Evolutionary conservation across 1,284 basidiomycete species (phyloP), one percentile per base, ranked within the genome.

Genomic region (Marasmius tenuissimus): DNA sequence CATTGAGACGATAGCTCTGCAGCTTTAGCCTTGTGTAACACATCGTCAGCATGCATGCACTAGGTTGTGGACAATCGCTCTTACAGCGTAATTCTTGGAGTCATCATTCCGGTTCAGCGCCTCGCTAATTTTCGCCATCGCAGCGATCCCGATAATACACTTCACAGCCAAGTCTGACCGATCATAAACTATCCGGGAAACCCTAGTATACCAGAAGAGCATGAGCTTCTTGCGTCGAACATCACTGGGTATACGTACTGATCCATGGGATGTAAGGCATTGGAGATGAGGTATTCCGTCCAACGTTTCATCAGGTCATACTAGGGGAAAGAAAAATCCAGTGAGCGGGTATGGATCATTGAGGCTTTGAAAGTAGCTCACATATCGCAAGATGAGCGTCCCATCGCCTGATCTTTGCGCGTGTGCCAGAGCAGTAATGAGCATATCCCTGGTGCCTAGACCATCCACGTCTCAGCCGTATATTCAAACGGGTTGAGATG

Each of bases 131-230:
- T 73, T 69, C 0, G 74, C 66, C 79, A 81, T 81, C 5, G 78
- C 76, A 52, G 72, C 65, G 38, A 81, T 73, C 1, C 73, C 79
- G 27, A 80, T 69, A 49, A 81, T 79, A 0, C 77, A 77, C 61
- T 81, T 80, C 57, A 81, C 58, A 12, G 73, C 77, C 10, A 79
- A 65, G 58, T 81, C 81, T 4, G 73, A 71, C 37, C 66, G 66
- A 49, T 70, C 66, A 1, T 61, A 67, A 49, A 1, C 66, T 67
- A 55, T 75, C 73, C 0, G 67, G 0, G 69, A 63, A 8, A 52
- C 51, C 35, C 72, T 73, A 50, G 34, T 45, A 55, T n/a, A 14
- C 35, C 35, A 18, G 8, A 39, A 42, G 8, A 52, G n/a, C 9
- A 4, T 12, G 27, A 56, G 39, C 39, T n/a, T 52, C 33, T 9